These are phyloP conservation scores for Trichoderma oligosporum DNA, from an alignment of 2,329 filamentous ascomycete species.

Conservation along the genomic window DNA sequence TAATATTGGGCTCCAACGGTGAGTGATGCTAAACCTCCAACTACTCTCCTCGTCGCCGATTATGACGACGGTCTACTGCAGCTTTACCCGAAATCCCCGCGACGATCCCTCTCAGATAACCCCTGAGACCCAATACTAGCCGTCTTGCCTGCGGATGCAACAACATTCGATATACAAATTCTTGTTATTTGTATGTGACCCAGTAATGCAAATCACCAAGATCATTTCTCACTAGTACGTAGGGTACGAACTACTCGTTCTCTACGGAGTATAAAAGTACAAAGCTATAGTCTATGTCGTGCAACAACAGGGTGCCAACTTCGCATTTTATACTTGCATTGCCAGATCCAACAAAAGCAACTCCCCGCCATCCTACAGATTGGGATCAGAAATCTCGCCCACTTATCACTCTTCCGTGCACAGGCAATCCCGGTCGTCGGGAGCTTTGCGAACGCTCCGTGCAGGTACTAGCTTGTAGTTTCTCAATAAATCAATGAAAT, in stretches of 20 bases:
- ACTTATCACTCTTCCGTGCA: constrained; percentile 1
- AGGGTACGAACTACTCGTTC: not conserved
- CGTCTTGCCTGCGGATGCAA: constrained; percentile 1
- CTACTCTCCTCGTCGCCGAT: not conserved
- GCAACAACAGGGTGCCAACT: too few relatives aligned
- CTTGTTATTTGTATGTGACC: too few relatives aligned
- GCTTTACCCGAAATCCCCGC: constrained; percentile 12
- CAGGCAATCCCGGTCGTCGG: constrained; percentile 12
- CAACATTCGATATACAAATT: not conserved
- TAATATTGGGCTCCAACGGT: constrained; percentile 12
- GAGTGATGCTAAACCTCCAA: constrained; percentile 8
- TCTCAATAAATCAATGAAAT: not conserved
- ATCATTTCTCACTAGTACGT: not conserved
- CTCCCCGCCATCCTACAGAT: constrained; percentile 5
- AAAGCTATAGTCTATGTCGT: too few relatives aligned
- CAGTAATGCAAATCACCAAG: constrained; percentile 1
- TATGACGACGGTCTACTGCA: constrained; percentile 15
- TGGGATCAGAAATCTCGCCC: constrained; percentile 11
- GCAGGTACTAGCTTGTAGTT: not conserved
- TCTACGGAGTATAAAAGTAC: too few relatives aligned
- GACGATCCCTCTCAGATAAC: constrained; percentile 16
- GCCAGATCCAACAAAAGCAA: constrained; percentile 3
- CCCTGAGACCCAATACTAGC: constrained; percentile 11
- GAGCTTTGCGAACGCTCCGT: constrained; percentile 15
- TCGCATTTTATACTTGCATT: not conserved